Evolutionary conservation across 2,329 filamentous ascomycete genomes (phyloP), one percentile per base, ranked within the genome.

Genomic region (Laburnicola sp.): DNA sequence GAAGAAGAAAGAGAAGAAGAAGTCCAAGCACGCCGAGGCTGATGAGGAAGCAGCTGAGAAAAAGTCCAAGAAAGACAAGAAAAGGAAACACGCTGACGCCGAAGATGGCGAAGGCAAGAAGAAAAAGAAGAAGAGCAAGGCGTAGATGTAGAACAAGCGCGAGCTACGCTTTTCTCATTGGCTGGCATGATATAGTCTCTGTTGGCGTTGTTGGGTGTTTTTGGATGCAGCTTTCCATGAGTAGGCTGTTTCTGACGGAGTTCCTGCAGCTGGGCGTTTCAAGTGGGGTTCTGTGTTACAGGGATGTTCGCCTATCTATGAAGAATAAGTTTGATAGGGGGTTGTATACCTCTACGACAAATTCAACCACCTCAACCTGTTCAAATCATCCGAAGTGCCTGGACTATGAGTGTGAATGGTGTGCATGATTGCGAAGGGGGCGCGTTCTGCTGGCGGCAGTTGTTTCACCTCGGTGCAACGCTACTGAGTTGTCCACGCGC

Each of bases 1-100:
- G 68, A 84, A 85, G 70, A 79, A 85, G 47, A 80, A 86, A 67
- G 83, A 86, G 74, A 79, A 86, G 59, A 84, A 66, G 57, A 67
- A 69, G 48, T 57, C 57, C 25, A 69, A 70, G 60, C 32, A 50
- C 32, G 57, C 50, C 9, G 63, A 53, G n/a, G n/a, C n/a, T 11
- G 55, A 68, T 4, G 59, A 58, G 9, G 63, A 63, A 26, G 57
- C 36, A 6, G 25, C 30, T 0, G 66, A 70, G 48, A 71, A 71
- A 63, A 70, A 70, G 60, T 56, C 57, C 2, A 71, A 71, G 64
- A 71, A 71, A 62, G 69, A 72, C 44, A 70, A 72, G 65, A 72
- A 72, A 63, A 60, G 68, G 59, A 72, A 72, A 62, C 59, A 63
- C 23, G 64, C 45, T 25, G 69, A 68, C 23, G 68, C 64, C 35